These are phyloP conservation scores for Narthecium ossifragum DNA, from an alignment of 106 monocot species.

Conservation along the genomic window DNA sequence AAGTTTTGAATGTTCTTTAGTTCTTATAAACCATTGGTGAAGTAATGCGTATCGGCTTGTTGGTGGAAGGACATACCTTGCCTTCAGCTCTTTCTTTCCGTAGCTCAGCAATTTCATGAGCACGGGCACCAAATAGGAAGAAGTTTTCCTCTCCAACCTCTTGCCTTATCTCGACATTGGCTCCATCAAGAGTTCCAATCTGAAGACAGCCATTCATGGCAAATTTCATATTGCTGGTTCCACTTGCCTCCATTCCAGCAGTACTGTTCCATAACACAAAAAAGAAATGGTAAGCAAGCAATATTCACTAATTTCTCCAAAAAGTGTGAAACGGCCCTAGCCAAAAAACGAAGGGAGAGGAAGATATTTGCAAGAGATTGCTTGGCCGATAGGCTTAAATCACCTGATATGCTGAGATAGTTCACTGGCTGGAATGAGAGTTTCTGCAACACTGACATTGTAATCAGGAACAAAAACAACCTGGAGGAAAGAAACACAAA, in stretches of 20 bases:
- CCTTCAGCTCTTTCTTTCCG: slow-evolving; percentile 91
- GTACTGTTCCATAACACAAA: slow-evolving; percentile 38
- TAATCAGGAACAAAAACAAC: slow-evolving; percentile 96
- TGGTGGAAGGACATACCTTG: slow-evolving; percentile 36
- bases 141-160: slow-evolving; percentile 97
- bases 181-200: slow-evolving; percentile 99
- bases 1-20: too few species aligned
- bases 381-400: too few species aligned
- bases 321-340: background rate
- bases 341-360: background rate
- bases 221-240: slow-evolving; percentile 99
- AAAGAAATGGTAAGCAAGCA: background rate
- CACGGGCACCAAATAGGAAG: slow-evolving; percentile 93
- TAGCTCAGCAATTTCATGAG: slow-evolving; percentile 78
- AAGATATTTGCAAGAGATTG: too few species aligned
- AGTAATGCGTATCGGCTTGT: too few species aligned
- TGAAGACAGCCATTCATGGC: slow-evolving; percentile 95
- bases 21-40: too few species aligned
- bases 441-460: slow-evolving; percentile 94
- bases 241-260: slow-evolving; percentile 99
- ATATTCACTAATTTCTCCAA: background rate
- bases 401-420: slow-evolving; percentile 99
- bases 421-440: slow-evolving; percentile 95
- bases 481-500: slow-evolving; percentile 31
- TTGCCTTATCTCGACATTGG: slow-evolving; percentile 96